Percentiles rank a stretch among this genome's conserved stretches.
Evolutionary conservation across 2,329 filamentous ascomycete genomes (phyloP).

Genomic region (Pseudofabraea citricarpa): DNA sequence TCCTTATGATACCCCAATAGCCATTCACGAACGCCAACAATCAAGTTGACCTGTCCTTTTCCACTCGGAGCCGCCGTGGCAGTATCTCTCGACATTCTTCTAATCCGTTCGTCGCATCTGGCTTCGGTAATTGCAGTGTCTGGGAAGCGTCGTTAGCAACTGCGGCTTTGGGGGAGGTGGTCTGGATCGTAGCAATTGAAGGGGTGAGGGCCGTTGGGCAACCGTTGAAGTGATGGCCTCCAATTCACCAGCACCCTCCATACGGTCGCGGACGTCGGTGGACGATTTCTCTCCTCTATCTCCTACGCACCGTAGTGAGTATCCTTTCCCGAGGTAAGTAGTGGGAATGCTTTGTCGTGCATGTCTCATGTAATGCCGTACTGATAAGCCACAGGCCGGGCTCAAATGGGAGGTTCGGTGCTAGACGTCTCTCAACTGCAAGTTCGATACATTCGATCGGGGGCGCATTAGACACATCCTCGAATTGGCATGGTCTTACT

Average conservation of each 20-base stretch:
- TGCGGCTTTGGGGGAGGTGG: background rate
- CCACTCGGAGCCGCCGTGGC: slow-evolving; percentile 21
- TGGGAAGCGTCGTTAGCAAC: too few relatives aligned
- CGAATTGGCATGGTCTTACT: slow-evolving; percentile 49
- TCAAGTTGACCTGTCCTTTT: slow-evolving; percentile 10
- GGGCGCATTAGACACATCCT: slow-evolving; percentile 71
- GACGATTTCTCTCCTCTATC: slow-evolving; percentile 40
- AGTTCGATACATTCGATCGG: slow-evolving; percentile 87
- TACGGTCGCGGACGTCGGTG: slow-evolving; percentile 36
- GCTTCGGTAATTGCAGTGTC: too few relatives aligned
- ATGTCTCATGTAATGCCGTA: too few relatives aligned
- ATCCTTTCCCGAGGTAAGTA: slow-evolving; percentile 48
- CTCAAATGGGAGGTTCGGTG: slow-evolving; percentile 34
- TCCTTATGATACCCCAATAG: slow-evolving; percentile 29
- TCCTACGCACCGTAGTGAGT: slow-evolving; percentile 37
- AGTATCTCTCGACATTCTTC: slow-evolving; percentile 1
- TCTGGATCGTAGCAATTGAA: background rate
- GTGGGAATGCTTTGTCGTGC: too few relatives aligned
- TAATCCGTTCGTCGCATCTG: too few relatives aligned
- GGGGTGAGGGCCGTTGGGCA: background rate
- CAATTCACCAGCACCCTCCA: slow-evolving; percentile 15
- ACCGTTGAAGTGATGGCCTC: slow-evolving; percentile 31
- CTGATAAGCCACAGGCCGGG: slow-evolving; percentile 27
- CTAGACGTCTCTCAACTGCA: slow-evolving; percentile 74
- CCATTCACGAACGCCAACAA: slow-evolving; percentile 17